Evolutionary conservation across 805 yeast species (phyloP), one percentile per base, ranked within the genome.

Genomic region (Teunomyces funiuensis): DNA sequence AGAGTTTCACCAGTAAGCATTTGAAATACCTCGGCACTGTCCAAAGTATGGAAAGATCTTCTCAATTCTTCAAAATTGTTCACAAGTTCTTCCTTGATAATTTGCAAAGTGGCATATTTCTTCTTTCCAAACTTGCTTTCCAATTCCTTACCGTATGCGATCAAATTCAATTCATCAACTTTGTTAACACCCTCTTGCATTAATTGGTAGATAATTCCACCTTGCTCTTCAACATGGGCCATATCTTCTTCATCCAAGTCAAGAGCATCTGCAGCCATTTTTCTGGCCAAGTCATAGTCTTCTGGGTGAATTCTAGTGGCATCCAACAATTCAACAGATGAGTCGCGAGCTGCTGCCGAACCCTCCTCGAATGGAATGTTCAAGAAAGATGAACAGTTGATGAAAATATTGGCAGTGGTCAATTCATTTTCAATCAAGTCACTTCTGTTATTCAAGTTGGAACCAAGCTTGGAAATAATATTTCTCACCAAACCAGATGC

Each of bases 261-360:
- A 50, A 93, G 74, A 2, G 99, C 98, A 70, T 93, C 99, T 1
- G 96, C 93, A 6, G 97, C 98, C 90, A 93, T 93, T 61, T 93
- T 93, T 38, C 93, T 80, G 3, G 97, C 98, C 52, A 93, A 74
- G 49, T 88, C 96, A 61, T 93, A 93, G 66, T 93, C 99, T 64
- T 93, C 98, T 6, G 98, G 98, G 55, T 93, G 99, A 36, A 93
- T 89, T 67, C 99, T 79, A 0, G 99, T 93, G 38, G 93, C 90
- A 62, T 93, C 99, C 51, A 93, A 74, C 31, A 85, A 72, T 55
- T 91, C 97, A 26, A 84, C 77, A 19, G 82, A 80, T n/a, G 79
- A 68, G 44, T 81, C 82, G 36, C 76, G 74, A 10, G 58, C 54
- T 28, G 66, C 71, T 33, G 80, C 71, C 18, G 54, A 44, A 49